Evolutionary conservation across 495 filamentous ascomycete species (phyloP), one percentile per base, ranked within the genome.

Genomic region (Neurospora pannonica): DNA sequence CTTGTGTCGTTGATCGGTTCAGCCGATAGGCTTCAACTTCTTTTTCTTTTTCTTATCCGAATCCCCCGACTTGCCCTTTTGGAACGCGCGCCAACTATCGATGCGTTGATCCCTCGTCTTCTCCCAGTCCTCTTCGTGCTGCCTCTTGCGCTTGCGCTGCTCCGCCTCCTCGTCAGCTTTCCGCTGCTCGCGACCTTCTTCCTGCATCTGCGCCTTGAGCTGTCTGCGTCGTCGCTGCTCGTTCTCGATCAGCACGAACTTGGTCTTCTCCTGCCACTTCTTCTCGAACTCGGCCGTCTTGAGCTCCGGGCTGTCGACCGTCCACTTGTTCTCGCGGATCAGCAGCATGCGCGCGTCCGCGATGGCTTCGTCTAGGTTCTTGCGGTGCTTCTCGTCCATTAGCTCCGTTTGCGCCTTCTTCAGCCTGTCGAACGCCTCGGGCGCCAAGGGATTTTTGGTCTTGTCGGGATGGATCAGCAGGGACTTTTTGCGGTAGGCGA

Each of bases 401-500:
- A 99, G 89, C 75, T 92, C 89, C 1, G 89, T 92, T 78, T 98
- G 93, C 11, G 96, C 96, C 82, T 98, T 97, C 81, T 97, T 97
- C 5, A 99, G 89, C 3, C 94, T 90, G 84, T 99, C 96, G 81
- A 99, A 99, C 76, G 96, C 97, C 78, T 98, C 95, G 1, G 96
- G 95, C 10, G 96, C 96, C 38, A 86, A 87, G 1, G 93, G 93
- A 81, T 99, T 98, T 76, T 89, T 90, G 71, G 97, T 98, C 84
- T 98, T 98, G 84, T 99, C 96, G 13, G 96, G 96, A 85, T 99
- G 96, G 85, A 99, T 98, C 7, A 99, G 89, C 39, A 99, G 91
- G 19, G 96, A 99, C 81, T 97, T 98, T 78, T 92, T 94, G 84
- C 96, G 94, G 86, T 98, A 99, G 81, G 88, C 86, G 74, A 90